Conservation (phyloP, 371 early-diverging fungal genomes). For the Nematocida sp. region DNA sequence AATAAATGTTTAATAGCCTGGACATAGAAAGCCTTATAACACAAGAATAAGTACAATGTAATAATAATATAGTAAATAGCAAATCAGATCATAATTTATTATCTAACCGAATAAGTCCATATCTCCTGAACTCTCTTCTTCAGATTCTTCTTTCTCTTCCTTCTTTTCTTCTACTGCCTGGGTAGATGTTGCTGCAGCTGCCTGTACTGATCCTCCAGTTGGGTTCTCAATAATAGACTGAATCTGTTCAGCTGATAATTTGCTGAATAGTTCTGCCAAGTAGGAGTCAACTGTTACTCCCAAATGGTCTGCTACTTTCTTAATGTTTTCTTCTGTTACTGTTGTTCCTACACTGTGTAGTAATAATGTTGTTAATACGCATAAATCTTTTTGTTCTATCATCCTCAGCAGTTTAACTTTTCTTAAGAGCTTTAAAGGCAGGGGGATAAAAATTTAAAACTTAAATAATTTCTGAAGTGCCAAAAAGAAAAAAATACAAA, state of each 20-base stretch:
- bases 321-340: conserved; percentile 43
- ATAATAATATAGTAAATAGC: background rate
- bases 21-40: background rate
- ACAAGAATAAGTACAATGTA: too few relatives aligned
- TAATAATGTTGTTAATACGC: conserved; percentile 57
- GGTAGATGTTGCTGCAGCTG: background rate
- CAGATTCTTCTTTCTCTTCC: conserved; percentile 27
- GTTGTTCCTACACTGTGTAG: conserved; percentile 25
- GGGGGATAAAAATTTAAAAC: conserved; percentile 29
- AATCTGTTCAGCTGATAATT: conserved; percentile 33
- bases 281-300: conserved; percentile 53
- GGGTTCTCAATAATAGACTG: conserved; percentile 45
- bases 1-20: background rate
- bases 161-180: conserved; percentile 24
- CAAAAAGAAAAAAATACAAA: conserved; percentile 24
- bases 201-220: conserved; percentile 16
- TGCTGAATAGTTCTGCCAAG: conserved; percentile 49
- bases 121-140: conserved; percentile 56
- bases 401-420: conserved; percentile 63
- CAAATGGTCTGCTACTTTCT: conserved; percentile 30
- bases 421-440: conserved; percentile 51
- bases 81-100: background rate
- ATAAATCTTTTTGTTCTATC: conserved; percentile 60
- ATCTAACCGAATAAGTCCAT: conserved; percentile 46
- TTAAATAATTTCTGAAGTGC: conserved; percentile 11